Percentiles rank a stretch among this genome's conserved stretches.
phyloP scores from a whole-genome alignment of 306 rosid genomes.

The Prunus padus region DNA sequence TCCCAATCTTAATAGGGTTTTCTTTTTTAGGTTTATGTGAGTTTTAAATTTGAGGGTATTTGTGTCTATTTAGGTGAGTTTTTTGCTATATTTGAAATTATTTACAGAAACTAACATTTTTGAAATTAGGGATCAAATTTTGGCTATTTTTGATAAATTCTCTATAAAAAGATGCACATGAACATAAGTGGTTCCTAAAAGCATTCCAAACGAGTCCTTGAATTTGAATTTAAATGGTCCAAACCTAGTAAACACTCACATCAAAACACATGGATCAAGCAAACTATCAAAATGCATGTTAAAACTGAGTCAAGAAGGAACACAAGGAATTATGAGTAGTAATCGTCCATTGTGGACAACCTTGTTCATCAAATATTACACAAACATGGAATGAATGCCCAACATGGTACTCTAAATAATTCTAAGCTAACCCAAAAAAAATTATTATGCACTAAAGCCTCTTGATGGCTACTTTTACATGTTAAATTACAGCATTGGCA shows the following conservation, averaged over 20 bases:
- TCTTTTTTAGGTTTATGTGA: too few relatives aligned
- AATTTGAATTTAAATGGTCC: too few relatives aligned
- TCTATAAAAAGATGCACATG: too few relatives aligned
- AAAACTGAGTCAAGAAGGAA: background rate
- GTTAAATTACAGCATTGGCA: conserved; percentile 65
- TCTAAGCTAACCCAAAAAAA: conserved; percentile 30
- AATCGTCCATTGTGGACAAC: conserved; percentile 12
- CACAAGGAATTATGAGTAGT: background rate
- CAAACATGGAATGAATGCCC: background rate
- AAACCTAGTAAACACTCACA: background rate
- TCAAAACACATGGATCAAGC: background rate
- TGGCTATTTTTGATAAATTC: too few relatives aligned
- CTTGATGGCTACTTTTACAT: conserved; percentile 52
- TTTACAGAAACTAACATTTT: too few relatives aligned
- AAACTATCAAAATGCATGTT: background rate
- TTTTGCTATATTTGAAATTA: too few relatives aligned
- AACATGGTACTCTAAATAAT: conserved; percentile 9
- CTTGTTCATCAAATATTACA: background rate
- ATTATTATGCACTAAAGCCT: conserved; percentile 36
- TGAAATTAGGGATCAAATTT: too few relatives aligned
- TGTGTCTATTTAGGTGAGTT: too few relatives aligned
- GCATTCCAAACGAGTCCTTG: too few relatives aligned
- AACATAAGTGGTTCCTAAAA: too few relatives aligned
- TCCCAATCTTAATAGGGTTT: too few relatives aligned
- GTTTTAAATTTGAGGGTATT: too few relatives aligned